A percentile compares a stretch with the other conserved stretches of the same genome.
phyloP scores from a whole-genome alignment of 352 stramenopile genomes.

The Peronospora destructor region DNA sequence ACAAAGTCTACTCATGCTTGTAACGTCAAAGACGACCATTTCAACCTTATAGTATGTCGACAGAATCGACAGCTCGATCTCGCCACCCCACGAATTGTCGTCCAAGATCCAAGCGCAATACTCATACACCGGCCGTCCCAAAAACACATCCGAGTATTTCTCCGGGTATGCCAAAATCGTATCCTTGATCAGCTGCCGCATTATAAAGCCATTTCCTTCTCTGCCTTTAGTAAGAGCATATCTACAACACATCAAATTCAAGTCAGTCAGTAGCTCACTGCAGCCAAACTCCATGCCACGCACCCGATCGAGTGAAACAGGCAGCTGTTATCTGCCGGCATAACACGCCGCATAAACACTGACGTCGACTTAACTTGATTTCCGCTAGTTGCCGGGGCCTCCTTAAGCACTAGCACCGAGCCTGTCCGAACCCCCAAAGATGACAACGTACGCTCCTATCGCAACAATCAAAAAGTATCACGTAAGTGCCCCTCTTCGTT shows the following conservation, averaged over 20 bases:
- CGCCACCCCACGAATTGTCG: conserved; percentile 74
- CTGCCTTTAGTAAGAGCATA: conserved; percentile 61
- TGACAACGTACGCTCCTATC: conserved; percentile 37
- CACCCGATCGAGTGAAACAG: conserved; percentile 82
- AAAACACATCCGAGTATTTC: conserved; percentile 70
- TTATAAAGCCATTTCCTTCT: conserved; percentile 46
- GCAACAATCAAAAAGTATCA: conserved; percentile 3
- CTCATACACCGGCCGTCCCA: conserved; percentile 65
- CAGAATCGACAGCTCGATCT: conserved; percentile 84
- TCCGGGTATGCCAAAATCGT: conserved; percentile 54
- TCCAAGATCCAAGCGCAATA: conserved; percentile 84
- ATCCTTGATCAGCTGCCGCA: conserved; percentile 71
- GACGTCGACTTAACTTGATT: conserved; percentile 26
- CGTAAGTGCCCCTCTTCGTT: not conserved
- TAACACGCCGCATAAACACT: conserved; percentile 63
- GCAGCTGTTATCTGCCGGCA: conserved; percentile 82
- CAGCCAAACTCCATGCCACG: not conserved
- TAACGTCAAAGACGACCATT: conserved; percentile 83
- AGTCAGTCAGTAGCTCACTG: not conserved
- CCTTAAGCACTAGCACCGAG: conserved; percentile 69
- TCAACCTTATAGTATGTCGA: conserved; percentile 72
- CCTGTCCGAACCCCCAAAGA: conserved; percentile 56
- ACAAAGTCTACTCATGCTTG: conserved; percentile 76
- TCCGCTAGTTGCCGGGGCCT: conserved; percentile 28
- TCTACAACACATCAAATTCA: conserved; percentile 14